Evolutionary conservation across 129 eudicot genomes (phyloP), one percentile per base, ranked within the genome.

Genomic region (Kitagawia praeruptora): DNA sequence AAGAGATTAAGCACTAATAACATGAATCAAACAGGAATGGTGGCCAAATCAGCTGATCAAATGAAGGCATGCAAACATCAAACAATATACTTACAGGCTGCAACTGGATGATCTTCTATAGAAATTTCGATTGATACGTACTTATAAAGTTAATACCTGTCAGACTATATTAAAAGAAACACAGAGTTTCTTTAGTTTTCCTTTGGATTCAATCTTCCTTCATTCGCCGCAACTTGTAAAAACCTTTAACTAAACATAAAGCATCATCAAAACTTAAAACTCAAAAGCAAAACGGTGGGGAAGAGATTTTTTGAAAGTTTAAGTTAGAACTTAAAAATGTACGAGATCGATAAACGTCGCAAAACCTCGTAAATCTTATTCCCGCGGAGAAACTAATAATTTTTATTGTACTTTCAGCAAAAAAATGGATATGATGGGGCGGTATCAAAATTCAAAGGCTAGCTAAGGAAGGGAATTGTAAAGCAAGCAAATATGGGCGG

Each of bases 401-500:
- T 42, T 6, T 42, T 42, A 6, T 42, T 42, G 46, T 42, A 56
- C 1, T 23, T 58, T 23, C 14, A 67, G 73, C 15, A 28, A 2
- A 34, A 67, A 27, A 27, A 16, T 31, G 74, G n/a, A 69, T 4
- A 28, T 67, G 73, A 27, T 67, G 41, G 18, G 40, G 72, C 23
- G 64, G 64, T 54, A 23, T 6, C 0, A 23, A 28, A 28, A 66
- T 66, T 66, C 72, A 66, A 66, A 64, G 71, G 16, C 1, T 10
- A 14, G 53, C 5, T 14, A 48, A 48, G 19, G 19, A 48, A 14
- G 40, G 72, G 72, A 66, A 34, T 54, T 27, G 40, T 25, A 66
- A 34, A 66, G 72, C 37, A 66, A 34, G 72, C 37, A 66, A 66
- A 28, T 12, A 28, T 12, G 73, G 73, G 73, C 73, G 73, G 73